Percentiles rank a stretch among this genome's conserved stretches.
Conservation (phyloP, 2,329 filamentous ascomycete species). For the Malbranchea zuffiana region DNA sequence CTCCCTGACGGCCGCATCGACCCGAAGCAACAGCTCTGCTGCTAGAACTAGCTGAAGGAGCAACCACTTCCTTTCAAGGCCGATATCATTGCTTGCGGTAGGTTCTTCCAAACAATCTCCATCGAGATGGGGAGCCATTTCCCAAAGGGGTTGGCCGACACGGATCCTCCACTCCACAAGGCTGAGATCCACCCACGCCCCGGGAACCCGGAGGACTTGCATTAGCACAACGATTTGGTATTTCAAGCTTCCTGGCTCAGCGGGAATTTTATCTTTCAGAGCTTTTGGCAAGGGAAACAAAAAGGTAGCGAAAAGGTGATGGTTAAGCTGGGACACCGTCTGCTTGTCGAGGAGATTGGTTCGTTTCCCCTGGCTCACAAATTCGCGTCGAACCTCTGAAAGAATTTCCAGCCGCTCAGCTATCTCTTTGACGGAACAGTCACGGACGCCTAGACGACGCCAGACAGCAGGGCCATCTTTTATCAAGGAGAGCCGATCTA, state of each 20-base stretch:
- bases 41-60: constrained; percentile 45
- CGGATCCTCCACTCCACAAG: constrained; percentile 37
- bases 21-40: constrained; percentile 44
- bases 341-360: constrained; percentile 30
- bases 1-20: constrained; percentile 39
- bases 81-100: constrained; percentile 17
- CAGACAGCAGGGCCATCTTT: constrained; percentile 30
- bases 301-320: constrained; percentile 29
- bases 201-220: constrained; percentile 32
- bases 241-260: constrained; percentile 27
- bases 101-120: constrained; percentile 23
- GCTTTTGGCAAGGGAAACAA: constrained; percentile 28
- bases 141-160: constrained; percentile 38
- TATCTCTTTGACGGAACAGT: constrained; percentile 25
- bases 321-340: constrained; percentile 24
- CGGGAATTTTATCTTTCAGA: constrained; percentile 16
- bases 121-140: constrained; percentile 26
- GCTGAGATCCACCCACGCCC: constrained; percentile 40
- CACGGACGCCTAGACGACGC: constrained; percentile 34
- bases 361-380: constrained; percentile 22
- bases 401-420: constrained; percentile 27
- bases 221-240: constrained; percentile 38
- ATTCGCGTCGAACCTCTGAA: constrained; percentile 25
- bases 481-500: constrained; percentile 29
- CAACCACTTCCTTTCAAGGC: constrained; percentile 41